Conservation (phyloP, 2,329 filamentous ascomycete genomes). For the Pestalotiopsis sp. region DNA sequence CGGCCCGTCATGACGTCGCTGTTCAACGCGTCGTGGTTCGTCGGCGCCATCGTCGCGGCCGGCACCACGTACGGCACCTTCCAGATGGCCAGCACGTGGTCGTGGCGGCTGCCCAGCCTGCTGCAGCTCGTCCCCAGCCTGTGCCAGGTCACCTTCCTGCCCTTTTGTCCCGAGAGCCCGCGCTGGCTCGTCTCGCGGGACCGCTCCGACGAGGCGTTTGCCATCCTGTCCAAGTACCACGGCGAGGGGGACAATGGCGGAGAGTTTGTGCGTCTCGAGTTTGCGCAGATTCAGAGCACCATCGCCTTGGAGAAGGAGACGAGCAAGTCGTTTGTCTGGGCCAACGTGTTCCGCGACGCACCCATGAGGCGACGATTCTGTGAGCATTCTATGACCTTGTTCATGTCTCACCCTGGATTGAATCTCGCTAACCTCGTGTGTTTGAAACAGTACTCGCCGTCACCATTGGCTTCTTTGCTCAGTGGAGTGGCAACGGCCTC, state of each 20-base stretch:
- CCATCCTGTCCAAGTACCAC: conserved; percentile 45
- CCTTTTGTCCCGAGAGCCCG: conserved; percentile 44
- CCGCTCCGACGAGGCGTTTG: conserved; percentile 41
- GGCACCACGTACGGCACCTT: conserved; percentile 46
- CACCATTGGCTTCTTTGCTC: conserved; percentile 41
- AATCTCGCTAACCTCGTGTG: not conserved
- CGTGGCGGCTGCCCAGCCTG: conserved; percentile 43
- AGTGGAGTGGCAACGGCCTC: conserved; percentile 43
- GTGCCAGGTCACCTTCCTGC: conserved; percentile 40
- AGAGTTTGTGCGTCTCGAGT: conserved; percentile 58
- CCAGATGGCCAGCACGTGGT: conserved; percentile 40
- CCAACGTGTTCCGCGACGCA: conserved; percentile 34
- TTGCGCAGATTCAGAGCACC: conserved; percentile 57
- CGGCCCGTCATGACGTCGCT: conserved; percentile 54
- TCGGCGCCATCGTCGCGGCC: conserved; percentile 46
- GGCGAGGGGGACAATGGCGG: conserved; percentile 54
- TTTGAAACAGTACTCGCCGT: conserved; percentile 27
- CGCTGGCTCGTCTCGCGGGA: conserved; percentile 45
- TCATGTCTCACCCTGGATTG: too few relatives aligned
- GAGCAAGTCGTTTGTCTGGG: conserved; percentile 43
- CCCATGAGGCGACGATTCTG: conserved; percentile 36
- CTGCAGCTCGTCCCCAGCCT: conserved; percentile 38
- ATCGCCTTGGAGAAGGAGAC: conserved; percentile 49
- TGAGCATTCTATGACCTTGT: not conserved
- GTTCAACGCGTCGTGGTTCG: conserved; percentile 56